Conservation (phyloP, 306 rosid genomes). For the Macrotyloma uniflorum region DNA sequence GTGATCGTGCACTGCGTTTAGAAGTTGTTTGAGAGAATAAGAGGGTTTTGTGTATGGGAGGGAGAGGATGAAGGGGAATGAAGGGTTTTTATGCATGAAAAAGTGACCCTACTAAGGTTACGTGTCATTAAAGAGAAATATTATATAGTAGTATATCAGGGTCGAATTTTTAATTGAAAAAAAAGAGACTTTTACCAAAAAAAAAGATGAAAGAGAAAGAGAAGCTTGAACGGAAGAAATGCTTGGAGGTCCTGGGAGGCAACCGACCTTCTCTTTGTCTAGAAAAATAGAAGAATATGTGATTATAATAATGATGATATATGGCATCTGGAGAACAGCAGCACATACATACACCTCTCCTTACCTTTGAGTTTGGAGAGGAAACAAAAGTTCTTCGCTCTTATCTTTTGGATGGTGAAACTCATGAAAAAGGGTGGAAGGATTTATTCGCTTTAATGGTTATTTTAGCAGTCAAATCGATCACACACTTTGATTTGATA, state of each 20-base stretch:
- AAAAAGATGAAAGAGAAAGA: constrained; percentile 9
- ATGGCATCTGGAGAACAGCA: constrained; percentile 33
- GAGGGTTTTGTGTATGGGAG: constrained; percentile 41
- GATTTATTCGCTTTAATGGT: constrained; percentile 39
- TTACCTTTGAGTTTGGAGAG: constrained; percentile 39
- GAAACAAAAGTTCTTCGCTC: constrained; percentile 44
- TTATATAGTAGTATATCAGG: background rate
- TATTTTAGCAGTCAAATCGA: constrained; percentile 52
- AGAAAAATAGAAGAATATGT: constrained; percentile 3
- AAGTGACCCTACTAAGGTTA: constrained; percentile 45
- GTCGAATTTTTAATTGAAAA: background rate
- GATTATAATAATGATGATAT: background rate
- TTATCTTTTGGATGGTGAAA: constrained; percentile 32
- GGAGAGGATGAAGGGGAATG: constrained; percentile 45
- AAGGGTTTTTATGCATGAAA: constrained; percentile 58
- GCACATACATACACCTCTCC: background rate
- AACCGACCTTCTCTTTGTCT: constrained; percentile 39
- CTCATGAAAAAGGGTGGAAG: constrained; percentile 29
- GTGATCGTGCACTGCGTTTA: constrained; percentile 34
- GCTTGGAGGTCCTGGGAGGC: background rate
- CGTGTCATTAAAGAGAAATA: constrained; percentile 49
- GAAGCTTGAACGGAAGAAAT: constrained; percentile 42
- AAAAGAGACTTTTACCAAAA: background rate
- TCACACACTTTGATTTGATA: constrained; percentile 34
- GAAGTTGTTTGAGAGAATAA: constrained; percentile 30